phyloP scores from a whole-genome alignment of 2,329 filamentous ascomycete species.

The Colletotrichum spaethianum region DNA sequence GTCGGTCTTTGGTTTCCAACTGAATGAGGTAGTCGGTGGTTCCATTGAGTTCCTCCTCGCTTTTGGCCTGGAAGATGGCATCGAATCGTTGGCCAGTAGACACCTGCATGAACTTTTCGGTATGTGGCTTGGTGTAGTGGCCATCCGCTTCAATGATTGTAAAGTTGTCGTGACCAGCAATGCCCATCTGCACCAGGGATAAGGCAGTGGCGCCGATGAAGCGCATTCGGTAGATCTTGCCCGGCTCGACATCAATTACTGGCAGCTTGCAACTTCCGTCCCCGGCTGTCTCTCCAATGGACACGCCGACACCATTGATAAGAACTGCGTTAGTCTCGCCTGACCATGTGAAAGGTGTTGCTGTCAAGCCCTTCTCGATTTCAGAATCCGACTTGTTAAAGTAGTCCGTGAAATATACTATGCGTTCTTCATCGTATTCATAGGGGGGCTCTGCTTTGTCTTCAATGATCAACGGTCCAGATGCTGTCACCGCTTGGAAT shows the following conservation, averaged over 20 bases:
- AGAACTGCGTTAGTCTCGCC: conserved; percentile 71
- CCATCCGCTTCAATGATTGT: conserved; percentile 74
- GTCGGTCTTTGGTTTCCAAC: conserved; percentile 65
- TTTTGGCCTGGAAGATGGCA: conserved; percentile 68
- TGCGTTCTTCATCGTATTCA: conserved; percentile 73
- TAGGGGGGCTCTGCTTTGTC: conserved; percentile 65
- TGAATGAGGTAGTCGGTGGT: conserved; percentile 61
- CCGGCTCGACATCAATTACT: conserved; percentile 71
- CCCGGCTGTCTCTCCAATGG: conserved; percentile 42
- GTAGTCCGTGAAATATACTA: conserved; percentile 69
- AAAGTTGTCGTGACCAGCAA: conserved; percentile 70
- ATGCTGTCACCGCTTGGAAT: conserved; percentile 71
- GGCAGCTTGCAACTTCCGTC: conserved; percentile 57
- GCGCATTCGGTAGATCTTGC: conserved; percentile 73
- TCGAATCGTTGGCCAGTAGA: conserved; percentile 74
- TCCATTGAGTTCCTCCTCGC: conserved; percentile 55
- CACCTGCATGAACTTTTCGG: conserved; percentile 67
- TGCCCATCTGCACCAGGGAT: conserved; percentile 66
- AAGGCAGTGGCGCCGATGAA: conserved; percentile 71
- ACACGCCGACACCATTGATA: conserved; percentile 67
- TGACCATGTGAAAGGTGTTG: conserved; percentile 67
- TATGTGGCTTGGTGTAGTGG: conserved; percentile 64
- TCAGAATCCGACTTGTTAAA: conserved; percentile 67
- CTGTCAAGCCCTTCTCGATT: conserved; percentile 65
- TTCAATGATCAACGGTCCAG: conserved; percentile 72